These are phyloP conservation scores for Chrysoporthe austroafricana DNA, from an alignment of 2,329 filamentous ascomycete species.

Conservation along the genomic window DNA sequence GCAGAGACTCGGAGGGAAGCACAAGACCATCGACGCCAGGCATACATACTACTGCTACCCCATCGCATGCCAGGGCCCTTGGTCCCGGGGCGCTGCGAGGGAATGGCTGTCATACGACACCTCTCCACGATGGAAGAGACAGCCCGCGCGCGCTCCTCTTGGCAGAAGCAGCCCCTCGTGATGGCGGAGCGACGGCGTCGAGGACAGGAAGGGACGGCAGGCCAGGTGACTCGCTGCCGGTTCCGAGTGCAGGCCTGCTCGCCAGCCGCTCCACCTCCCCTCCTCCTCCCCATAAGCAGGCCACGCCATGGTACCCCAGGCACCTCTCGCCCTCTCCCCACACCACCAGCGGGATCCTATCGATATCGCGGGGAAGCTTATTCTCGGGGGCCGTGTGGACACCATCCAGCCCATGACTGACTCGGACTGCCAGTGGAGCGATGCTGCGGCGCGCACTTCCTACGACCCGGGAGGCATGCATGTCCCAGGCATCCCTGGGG, in stretches of 20 bases:
- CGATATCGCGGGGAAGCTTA: conserved; percentile 9
- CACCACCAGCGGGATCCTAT: conserved; percentile 9
- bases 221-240: conserved; percentile 1
- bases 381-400: not conserved
- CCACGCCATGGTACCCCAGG: not conserved
- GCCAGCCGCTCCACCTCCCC: not conserved
- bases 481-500: too few species aligned
- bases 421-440: not conserved
- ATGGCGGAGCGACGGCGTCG: not conserved
- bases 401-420: not conserved
- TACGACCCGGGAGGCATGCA: too few species aligned
- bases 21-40: conserved; percentile 14
- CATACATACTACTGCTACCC: not conserved
- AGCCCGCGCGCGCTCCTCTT: not conserved
- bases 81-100: not conserved
- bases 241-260: not conserved
- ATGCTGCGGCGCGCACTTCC: too few species aligned
- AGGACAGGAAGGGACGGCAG: conserved; percentile 12
- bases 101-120: not conserved
- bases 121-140: not conserved
- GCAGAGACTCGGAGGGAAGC: not conserved
- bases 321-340: not conserved
- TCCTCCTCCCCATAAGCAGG: not conserved
- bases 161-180: not conserved
- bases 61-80: conserved; percentile 7